Evolutionary conservation across 371 early-diverging fungal genomes (phyloP), one percentile per base, ranked within the genome.

Genomic region (Circinella umbellata): DNA sequence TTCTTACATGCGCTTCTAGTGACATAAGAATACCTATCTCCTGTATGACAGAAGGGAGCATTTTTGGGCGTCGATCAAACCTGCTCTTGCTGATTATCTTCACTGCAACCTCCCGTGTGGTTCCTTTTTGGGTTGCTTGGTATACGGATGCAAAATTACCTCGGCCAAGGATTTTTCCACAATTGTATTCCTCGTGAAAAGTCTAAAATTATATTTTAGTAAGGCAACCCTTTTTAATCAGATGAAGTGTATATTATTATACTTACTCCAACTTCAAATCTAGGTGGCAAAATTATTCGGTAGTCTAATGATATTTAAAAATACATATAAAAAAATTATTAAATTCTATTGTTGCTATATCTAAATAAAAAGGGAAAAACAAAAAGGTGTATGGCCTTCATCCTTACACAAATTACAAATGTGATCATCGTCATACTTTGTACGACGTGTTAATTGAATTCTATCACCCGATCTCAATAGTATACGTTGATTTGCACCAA

Each of bases 1-100:
- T 14, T 0, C 85, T 72, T 86, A 89, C 92, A 68, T 95, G 94
- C 14, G 69, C 66, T 27, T 88, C 78, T 18, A 95, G 76, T 0
- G 86, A 82, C 86, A 91, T 91, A 68, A 94, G 76, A 46, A 94
- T 90, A 4, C 86, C 76, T 51, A 92, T 88, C 70, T 95, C 96
- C 27, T 86, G 80, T 15, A 87, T 80, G 10, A 93, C 76, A 61
- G 90, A 90, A 66, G 84, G 73, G 15, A 88, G 72, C 55, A 88
- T 76, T 73, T 88, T 92, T 51, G 83, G 81, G 64, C 71, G 76
- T 39, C 67, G 48, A 9, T 49, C 70, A 72, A 86, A 81, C 27
- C 80, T 72, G 53, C 55, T 55, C 48, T 90, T 91, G 64, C 83
- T 76, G 27, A 93, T 86, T 18, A 89, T 80, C 66, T 93, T 92